Base-by-base conservation (phyloP, 805 yeast species). In the Yarrowia bubula region DNA sequence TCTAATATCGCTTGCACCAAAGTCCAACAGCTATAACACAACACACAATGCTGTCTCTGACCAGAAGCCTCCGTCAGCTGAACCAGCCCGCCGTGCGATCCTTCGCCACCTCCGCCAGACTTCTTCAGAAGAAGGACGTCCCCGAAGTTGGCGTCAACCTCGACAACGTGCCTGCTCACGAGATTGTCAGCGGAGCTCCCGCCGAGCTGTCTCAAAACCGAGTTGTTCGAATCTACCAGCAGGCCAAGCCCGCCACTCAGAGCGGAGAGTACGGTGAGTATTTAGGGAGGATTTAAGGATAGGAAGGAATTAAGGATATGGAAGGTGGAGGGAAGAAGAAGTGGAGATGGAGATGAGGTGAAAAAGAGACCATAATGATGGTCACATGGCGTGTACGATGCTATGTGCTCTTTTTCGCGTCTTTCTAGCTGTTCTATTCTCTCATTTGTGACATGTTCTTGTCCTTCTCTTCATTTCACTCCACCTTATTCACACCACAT, bases 191-290 rank as follows among this genome's bases (percentile, higher is more conserved):
- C 66, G 96, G 96, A 13, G 96, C 96, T 10, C 96, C 96, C 63
- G 73, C 73, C 48, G 93, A 86, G 65, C 77, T 88, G 58, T 68
- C 76, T 62, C 78, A 85, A 18, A 79, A 81, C 65, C 83, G 96
- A 76, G 81, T 85, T 28, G 96, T 87, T 6, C 83, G 93, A 74
- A 90, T 90, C 73, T 90, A 80, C 76, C 83, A 87, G 75, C 91
- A 88, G 73, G 77, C 91, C 67, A 88, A 88, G 76, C 80, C 90
- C 14, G 96, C 96, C 42, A 90, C 92, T 15, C 96, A 90, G 78
- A 84, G 90, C 39, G 90, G 92, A 11, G 71, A 71, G 17, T 70
- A 71, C 68, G 77, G 64, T 58, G 51, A 44, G 64, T 58, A 48
- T 46, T 44, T 22, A 22, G 5, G 28, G 5, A 3, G 28, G n/a